Evolutionary conservation across 805 yeast species (phyloP), one percentile per base, ranked within the genome.

Genomic region (Starmerella roubikii): DNA sequence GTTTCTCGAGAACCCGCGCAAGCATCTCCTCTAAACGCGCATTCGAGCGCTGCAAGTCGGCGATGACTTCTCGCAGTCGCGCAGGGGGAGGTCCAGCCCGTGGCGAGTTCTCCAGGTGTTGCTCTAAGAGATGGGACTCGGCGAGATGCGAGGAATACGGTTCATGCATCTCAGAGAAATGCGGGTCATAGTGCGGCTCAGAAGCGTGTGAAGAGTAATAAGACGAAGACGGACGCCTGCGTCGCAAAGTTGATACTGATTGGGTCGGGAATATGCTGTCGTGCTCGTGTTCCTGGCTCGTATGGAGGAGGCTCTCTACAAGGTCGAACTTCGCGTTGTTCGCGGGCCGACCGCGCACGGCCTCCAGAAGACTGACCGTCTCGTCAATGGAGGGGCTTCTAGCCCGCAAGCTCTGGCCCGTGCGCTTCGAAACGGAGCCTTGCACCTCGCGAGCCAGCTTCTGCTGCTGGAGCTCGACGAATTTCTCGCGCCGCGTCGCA

Each of bases 381-480:
- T 30, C 24, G 15, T 20, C 21, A 13, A 12, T 13, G 18, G 30
- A 7, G n/a, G 32, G 17, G 16, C 3, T 8, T 16, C 19, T 16
- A n/a, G n/a, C n/a, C 17, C 21, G 7, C 12, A 9, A 4, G 19
- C 3, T 10, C 16, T 19, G n/a, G 19, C 27, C 15, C 25, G 7
- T 20, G 24, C 24, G 22, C 23, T 32, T 34, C 17, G 32, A 23
- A 19, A 34, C 34, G 29, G 34, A 42, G 19, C 31, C 30, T 32
- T 42, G 41, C 12, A 49, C 38, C 20, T 48, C 49, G 33, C 40
- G 42, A 11, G 39, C 36, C 6, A 51, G 37, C 12, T 47, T 47
- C 21, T 35, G 38, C 10, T 37, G 42, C 35, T 49, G 53, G 18
- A 25, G 18, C 18, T 42, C 48, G 8, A 40, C 43, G 7, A 31